Evolutionary conservation across 805 yeast species (phyloP).

Genomic region (Pichia ethanolica): DNA sequence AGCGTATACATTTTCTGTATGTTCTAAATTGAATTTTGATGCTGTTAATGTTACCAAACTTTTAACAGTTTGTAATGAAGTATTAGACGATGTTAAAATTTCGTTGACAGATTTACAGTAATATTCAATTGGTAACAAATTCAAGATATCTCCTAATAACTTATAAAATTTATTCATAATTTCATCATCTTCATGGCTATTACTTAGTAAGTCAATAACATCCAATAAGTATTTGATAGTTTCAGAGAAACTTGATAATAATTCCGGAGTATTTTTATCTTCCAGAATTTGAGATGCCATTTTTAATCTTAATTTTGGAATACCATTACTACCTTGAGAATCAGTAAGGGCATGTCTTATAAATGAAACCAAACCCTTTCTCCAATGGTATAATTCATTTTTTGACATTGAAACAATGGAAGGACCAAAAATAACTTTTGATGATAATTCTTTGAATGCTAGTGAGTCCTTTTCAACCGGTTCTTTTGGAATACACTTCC

Average conservation of each 20-base stretch:
- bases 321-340: constrained; percentile 30
- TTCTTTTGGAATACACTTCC: constrained; percentile 39
- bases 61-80: constrained; percentile 45
- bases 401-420: constrained; percentile 44
- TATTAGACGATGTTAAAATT: constrained; percentile 29
- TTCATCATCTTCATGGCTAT: constrained; percentile 24
- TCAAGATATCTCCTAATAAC: constrained; percentile 55
- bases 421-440: constrained; percentile 58
- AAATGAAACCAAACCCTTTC: constrained; percentile 48
- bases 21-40: constrained; percentile 63
- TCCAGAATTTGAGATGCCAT: constrained; percentile 30
- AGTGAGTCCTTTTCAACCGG: constrained; percentile 32
- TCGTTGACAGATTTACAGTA: constrained; percentile 57
- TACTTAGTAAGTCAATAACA: constrained; percentile 30
- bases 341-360: constrained; percentile 44
- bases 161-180: constrained; percentile 40
- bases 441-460: constrained; percentile 32
- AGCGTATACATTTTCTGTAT: constrained; percentile 41
- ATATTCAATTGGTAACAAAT: constrained; percentile 65
- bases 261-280: constrained; percentile 16
- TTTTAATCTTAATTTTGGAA: constrained; percentile 37
- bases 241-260: constrained; percentile 22
- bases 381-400: constrained; percentile 41
- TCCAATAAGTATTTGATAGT: constrained; percentile 30
- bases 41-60: constrained; percentile 58